Evolutionary conservation across 257 asterid genomes (phyloP).

Genomic region (Fraxinus americana): DNA sequence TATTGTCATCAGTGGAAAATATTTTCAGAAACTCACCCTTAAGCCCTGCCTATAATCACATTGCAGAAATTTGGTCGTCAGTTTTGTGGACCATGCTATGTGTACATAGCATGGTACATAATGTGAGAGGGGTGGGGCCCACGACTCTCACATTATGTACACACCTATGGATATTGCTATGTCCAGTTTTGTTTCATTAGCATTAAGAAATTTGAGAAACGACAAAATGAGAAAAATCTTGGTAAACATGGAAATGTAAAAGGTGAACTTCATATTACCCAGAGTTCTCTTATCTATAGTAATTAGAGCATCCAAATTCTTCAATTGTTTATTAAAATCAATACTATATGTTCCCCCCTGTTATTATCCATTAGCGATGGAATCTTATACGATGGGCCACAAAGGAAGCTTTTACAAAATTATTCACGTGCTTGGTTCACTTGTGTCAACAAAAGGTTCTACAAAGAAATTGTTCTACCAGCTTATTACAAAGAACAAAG

Average conservation of each 20-base stretch:
- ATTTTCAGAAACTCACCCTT: conserved; percentile 66
- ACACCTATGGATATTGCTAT: no score
- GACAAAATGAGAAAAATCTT: background rate
- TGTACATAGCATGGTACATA: no score
- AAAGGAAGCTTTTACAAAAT: background rate
- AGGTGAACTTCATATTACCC: background rate
- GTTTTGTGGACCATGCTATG: background rate
- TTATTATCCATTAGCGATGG: background rate
- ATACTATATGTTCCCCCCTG: background rate
- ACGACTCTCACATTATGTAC: no score
- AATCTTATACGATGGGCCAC: background rate
- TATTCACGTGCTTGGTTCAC: background rate
- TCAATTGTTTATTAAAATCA: background rate
- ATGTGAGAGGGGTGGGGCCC: no score
- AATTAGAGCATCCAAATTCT: background rate
- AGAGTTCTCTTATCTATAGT: background rate
- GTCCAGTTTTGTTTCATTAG: conserved; percentile 19
- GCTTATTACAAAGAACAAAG: background rate
- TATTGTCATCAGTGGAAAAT: conserved; percentile 40
- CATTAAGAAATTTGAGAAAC: conserved; percentile 1
- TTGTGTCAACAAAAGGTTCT: background rate
- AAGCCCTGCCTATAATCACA: conserved; percentile 66
- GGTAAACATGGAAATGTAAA: background rate
- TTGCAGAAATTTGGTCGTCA: conserved; percentile 9
- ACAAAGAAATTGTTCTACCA: background rate